Base-by-base conservation (phyloP, 768 basidiomycete species). In the Phlegmacium glaucopus region DNA sequence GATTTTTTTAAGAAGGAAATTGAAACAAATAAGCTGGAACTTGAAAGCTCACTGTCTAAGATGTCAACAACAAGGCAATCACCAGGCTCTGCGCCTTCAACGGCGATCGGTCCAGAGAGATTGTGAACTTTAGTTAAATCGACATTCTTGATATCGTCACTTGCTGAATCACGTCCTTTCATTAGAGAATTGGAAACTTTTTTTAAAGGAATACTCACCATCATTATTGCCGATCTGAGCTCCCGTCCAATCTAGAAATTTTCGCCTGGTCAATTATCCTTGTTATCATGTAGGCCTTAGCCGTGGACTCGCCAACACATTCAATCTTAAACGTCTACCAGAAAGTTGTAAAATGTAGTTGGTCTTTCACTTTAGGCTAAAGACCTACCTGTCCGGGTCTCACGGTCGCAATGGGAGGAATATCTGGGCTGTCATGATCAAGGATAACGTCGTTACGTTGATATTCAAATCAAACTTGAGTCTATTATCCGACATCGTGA, bases 41-140 rank as follows among this genome's bases (percentile, higher is more conserved):
- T 42, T n/a, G 22, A 18, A 29, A 29, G 27, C 67, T 36, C 54
- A 84, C 83, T 79, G 57, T 89, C 85, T n/a, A 90, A 65, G 48
- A 90, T 86, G 48, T 90, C 87, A 4, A 90, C 83, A 7, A 87
- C 83, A 3, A 90, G 72, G 43, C 84, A 87, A 59, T 90, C 87
- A 1, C 87, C 88, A 1, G 88, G 87, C 53, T 86, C 81, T 1
- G 88, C 82, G 11, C 83, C 85, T 53, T 88, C 84, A 10, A 90
- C 78, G 0, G 78, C 82, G 42, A 90, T 74, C 0, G 87, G 87
- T 0, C 88, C 88, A 5, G 83, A 81, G n/a, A 90, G 73, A 56
- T 89, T 83, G 60, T 90, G 88, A 34, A 85, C 68, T 57, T 77
- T 78, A 8, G 75, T 76, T 27, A 87, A 65, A 55, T 89, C 80